Percentiles rank a stretch among this genome's conserved stretches.
Evolutionary conservation across 179 eudicot species (phyloP).

Genomic region (Silene noctiflora): DNA sequence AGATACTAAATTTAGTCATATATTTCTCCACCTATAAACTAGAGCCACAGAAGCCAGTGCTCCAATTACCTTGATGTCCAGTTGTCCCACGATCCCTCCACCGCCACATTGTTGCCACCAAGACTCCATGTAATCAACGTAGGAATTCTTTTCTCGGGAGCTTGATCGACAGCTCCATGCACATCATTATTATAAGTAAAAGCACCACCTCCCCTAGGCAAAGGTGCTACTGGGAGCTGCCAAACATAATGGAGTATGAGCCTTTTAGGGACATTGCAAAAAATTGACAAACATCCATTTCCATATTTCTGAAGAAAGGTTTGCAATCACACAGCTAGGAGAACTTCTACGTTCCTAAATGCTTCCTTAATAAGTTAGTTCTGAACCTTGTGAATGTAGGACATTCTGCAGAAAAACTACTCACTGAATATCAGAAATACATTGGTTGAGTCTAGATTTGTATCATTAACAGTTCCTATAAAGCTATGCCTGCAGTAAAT

Average conservation of each 20-base stretch:
- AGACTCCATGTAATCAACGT: constrained; percentile 77
- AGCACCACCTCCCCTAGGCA: constrained; percentile 45
- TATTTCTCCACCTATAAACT: background rate
- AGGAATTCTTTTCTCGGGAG: constrained; percentile 66
- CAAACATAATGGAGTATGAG: constrained; percentile 1
- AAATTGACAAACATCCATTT: background rate
- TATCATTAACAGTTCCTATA: too few relatives aligned
- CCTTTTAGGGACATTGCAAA: constrained; percentile 4
- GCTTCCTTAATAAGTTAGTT: background rate
- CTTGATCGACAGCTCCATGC: constrained; percentile 36
- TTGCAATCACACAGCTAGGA: background rate
- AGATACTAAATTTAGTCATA: constrained; percentile 17
- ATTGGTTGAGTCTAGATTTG: too few relatives aligned
- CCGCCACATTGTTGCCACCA: constrained; percentile 73
- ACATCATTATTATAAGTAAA: constrained; percentile 41
- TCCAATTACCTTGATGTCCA: constrained; percentile 58
- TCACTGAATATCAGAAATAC: background rate
- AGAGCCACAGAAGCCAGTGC: constrained; percentile 6
- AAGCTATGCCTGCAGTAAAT: too few relatives aligned
- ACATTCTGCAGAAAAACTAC: background rate
- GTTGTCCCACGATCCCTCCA: constrained; percentile 94
- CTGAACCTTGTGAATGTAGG: background rate
- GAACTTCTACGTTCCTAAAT: background rate
- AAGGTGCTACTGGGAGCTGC: constrained; percentile 68
- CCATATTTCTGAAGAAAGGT: background rate